Evolutionary conservation across 805 yeast genomes (phyloP).

Genomic region (Starmera pachycereana): DNA sequence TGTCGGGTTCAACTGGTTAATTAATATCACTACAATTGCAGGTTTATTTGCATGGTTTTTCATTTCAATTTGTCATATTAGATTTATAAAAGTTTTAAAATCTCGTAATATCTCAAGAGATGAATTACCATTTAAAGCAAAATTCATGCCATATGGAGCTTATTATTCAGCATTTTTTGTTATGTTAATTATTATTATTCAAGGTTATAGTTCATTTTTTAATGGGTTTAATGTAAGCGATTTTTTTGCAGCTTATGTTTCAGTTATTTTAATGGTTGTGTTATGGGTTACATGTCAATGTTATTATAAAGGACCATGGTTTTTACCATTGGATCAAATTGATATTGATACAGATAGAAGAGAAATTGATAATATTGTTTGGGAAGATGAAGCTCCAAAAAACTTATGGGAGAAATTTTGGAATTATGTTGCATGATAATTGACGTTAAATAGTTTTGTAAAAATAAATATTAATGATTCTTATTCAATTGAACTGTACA

Average conservation of each 20-base stretch:
- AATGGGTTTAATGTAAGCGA: conserved; percentile 31
- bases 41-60: conserved; percentile 62
- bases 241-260: conserved; percentile 60
- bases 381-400: conserved; percentile 43
- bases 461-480: no score
- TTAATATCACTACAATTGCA: conserved; percentile 56
- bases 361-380: conserved; percentile 43
- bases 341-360: conserved; percentile 59
- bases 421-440: conserved; percentile 25
- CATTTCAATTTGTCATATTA: conserved; percentile 46
- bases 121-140: conserved; percentile 58
- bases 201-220: conserved; percentile 58
- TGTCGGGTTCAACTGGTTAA: conserved; percentile 54
- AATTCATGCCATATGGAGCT: conserved; percentile 52
- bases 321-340: conserved; percentile 41
- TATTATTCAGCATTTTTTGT: conserved; percentile 47
- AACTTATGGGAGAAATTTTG: conserved; percentile 46
- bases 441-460: no score
- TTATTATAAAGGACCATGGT: conserved; percentile 36
- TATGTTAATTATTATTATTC: conserved; percentile 50
- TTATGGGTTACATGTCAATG: conserved; percentile 42
- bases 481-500: no score
- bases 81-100: conserved; percentile 53
- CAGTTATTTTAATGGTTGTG: conserved; percentile 43
- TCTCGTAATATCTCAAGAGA: conserved; percentile 53